Conservation (phyloP, 345 rosid species). For the Linum tenue region DNA sequence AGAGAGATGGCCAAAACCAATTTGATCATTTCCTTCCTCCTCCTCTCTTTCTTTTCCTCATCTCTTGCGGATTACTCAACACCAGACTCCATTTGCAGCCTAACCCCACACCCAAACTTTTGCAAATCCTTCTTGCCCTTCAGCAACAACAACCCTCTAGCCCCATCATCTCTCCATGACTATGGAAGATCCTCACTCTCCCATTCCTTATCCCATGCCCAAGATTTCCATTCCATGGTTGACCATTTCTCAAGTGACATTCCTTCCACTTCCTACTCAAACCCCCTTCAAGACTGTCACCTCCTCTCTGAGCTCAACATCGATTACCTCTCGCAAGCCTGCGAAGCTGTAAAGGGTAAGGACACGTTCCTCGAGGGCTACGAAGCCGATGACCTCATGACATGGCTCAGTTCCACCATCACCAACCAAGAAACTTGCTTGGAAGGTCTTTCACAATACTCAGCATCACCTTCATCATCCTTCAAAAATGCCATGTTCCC, state of each 20-base stretch:
- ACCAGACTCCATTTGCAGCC: not conserved
- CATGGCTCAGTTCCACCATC: not conserved
- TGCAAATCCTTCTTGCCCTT: not conserved
- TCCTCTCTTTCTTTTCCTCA: not conserved
- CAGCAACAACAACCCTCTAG: not conserved
- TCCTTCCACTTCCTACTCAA: not conserved
- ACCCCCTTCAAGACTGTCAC: not conserved
- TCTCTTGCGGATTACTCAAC: not conserved
- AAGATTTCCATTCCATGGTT: not conserved
- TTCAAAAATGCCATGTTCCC: not conserved
- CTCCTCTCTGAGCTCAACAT: not conserved
- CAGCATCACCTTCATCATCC: not conserved
- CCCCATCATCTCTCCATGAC: not conserved
- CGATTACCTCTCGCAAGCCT: not conserved
- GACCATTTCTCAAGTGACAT: not conserved
- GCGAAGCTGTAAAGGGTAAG: not conserved
- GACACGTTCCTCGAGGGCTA: not conserved
- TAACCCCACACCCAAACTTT: not conserved
- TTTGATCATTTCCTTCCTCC: not conserved
- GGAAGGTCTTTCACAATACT: not conserved
- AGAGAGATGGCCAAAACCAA: no score
- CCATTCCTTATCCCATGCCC: not conserved
- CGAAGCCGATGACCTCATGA: not conserved
- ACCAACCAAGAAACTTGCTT: not conserved
- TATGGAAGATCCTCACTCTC: not conserved